Conservation (phyloP, 352 stramenopile species). For the Pythium brachiatum region DNA sequence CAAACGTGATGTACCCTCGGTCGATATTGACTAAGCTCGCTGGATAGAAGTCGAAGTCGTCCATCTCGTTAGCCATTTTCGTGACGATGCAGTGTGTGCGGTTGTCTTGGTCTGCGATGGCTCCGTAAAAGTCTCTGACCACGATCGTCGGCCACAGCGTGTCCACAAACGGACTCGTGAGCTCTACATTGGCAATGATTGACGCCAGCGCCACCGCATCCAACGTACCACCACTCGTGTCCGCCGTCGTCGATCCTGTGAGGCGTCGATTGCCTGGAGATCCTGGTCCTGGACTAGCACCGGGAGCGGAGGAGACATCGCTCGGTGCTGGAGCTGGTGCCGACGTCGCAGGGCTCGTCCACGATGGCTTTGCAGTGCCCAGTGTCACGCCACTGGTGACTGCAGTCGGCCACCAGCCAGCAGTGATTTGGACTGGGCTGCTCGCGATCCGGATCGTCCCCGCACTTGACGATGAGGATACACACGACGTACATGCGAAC, state of each 20-base stretch:
- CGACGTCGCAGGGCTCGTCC: neutral
- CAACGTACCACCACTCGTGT: neutral
- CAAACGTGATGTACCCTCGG: conserved; percentile 53
- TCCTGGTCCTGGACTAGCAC: neutral
- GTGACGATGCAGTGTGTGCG: conserved; percentile 29
- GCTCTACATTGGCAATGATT: conserved; percentile 2
- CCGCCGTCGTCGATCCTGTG: neutral
- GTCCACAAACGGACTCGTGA: conserved; percentile 14
- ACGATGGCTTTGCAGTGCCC: conserved; percentile 22
- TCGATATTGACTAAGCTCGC: conserved; percentile 23
- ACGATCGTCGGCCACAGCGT: conserved; percentile 61
- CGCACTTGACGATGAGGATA: conserved; percentile 1
- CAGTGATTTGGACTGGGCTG: conserved; percentile 38
- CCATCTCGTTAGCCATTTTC: conserved; percentile 24
- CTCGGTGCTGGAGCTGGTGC: neutral
- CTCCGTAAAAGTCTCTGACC: conserved; percentile 55
- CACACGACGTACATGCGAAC: conserved; percentile 38
- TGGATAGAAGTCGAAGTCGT: conserved; percentile 48
- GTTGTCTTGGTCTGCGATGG: conserved; percentile 51
- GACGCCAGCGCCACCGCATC: neutral
- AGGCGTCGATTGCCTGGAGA: neutral
- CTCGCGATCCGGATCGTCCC: conserved; percentile 26
- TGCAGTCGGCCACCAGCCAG: conserved; percentile 55
- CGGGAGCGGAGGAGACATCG: neutral
- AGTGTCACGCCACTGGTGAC: conserved; percentile 65